Conservation (phyloP, 352 stramenopile genomes). For the Thraustochytrium sp. region DNA sequence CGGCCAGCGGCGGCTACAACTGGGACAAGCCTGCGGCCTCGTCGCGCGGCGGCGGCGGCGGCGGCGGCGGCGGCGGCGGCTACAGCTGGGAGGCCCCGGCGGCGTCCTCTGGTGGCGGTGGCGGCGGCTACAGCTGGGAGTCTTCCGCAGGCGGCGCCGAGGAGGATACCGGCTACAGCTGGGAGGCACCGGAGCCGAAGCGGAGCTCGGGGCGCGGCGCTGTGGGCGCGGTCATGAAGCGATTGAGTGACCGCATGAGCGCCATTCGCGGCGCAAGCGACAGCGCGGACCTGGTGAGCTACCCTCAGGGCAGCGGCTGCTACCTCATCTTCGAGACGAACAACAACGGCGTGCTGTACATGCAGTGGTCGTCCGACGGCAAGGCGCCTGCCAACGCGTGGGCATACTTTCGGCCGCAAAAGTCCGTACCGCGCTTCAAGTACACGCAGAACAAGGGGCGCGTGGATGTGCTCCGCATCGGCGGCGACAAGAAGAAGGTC, state of each 20-base stretch:
- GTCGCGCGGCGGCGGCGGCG: background rate
- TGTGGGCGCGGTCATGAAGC: background rate
- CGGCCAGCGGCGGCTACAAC: background rate
- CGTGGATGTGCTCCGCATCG: conserved; percentile 15
- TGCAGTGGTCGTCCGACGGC: background rate
- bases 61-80: background rate
- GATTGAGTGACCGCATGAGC: background rate
- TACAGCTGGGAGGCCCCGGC: conserved; percentile 30
- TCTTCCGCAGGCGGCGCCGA: background rate
- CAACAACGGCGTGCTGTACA: background rate
- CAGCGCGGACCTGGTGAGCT: background rate
- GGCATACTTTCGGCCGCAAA: conserved; percentile 1
- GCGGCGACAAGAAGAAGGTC: conserved; percentile 28
- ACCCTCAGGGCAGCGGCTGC: background rate
- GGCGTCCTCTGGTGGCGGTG: too few relatives aligned
- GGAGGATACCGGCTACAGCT: too few relatives aligned
- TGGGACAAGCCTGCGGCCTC: background rate
- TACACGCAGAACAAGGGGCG: conserved; percentile 29
- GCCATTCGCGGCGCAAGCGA: background rate
- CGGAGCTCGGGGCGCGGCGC: background rate
- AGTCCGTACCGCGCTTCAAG: conserved; percentile 13
- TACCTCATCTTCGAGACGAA: conserved; percentile 39
- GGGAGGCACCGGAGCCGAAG: too few relatives aligned
- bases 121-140: background rate
- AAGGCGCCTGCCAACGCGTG: background rate